Base-by-base conservation (phyloP, 75 land plant genomes). In the Azolla pinnata region DNA sequence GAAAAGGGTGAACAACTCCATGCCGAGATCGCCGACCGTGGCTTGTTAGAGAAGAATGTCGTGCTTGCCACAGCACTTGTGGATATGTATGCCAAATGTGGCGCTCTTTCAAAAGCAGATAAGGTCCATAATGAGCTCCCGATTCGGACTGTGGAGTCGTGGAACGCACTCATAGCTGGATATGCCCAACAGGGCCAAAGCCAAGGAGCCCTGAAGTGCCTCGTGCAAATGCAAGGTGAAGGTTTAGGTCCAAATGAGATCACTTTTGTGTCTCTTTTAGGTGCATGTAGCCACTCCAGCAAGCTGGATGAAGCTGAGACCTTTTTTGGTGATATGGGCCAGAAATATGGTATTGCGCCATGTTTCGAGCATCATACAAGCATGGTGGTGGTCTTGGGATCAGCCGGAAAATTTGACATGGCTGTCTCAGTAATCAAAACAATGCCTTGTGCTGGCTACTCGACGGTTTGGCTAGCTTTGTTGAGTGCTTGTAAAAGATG, bases 21-120 rank as follows among this genome's bases (percentile, higher is more conserved):
- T 59, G 19, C 44, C 4, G 25, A 59, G 16, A 34, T 34, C 29
- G 23, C 35, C 21, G 29, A 23, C 21, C 2, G 25, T 7, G 26
- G n/a, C 24, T 59, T 59, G 31, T 20, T 81, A 30, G 77, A 72
- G 50, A 72, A 67, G 0, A 61, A 69, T 24, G 31, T 73, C 3
- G 72, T 83, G 0, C 76, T 85, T 45, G 31, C 54, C 0, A 78
- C 60, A 72, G 68, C 79, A 1, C 76, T 84, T 28, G 54, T 84
- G 5, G 74, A 72, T 12, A 81, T 81, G 83, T 84, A 84, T 63
- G 65, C 70, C 1, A 84, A 74, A 63, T 75, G 84, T 65, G 88
- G 84, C 3, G 58, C 54, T 44, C 70, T 78, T 33, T 60, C 61
- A 16, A 25, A 57, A 7, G 76, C 70, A 9, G 58, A 60, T 0